Percentiles rank a stretch among this genome's conserved stretches.
Evolutionary conservation across 495 filamentous ascomycete species (phyloP).

Genomic region (Xylaria venustula): DNA sequence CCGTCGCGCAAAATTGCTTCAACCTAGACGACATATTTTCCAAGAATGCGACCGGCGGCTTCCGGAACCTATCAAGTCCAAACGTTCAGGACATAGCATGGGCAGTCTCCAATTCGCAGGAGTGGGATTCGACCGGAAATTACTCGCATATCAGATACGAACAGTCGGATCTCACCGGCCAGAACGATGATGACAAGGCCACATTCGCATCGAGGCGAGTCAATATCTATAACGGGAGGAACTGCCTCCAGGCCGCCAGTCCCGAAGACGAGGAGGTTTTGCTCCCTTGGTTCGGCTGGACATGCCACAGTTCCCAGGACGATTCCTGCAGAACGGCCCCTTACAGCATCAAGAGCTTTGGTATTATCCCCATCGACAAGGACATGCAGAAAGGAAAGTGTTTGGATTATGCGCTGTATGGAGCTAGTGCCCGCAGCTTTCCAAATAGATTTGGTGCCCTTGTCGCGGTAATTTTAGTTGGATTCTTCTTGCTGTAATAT

Average conservation of each 20-base stretch:
- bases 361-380: neutral
- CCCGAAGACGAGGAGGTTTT: neutral
- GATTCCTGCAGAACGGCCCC: neutral
- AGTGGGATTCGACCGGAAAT: neutral
- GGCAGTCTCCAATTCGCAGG: neutral
- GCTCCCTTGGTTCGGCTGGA: conserved; percentile 1
- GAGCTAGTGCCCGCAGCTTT: neutral
- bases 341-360: conserved; percentile 1
- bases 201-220: neutral
- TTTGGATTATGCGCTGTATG: neutral
- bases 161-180: neutral
- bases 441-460: neutral
- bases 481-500: conserved; percentile 5
- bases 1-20: neutral
- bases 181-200: neutral
- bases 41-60: neutral
- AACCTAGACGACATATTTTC: neutral
- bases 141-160: conserved; percentile 4
- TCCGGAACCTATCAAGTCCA: neutral
- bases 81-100: neutral
- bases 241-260: neutral
- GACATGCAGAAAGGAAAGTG: neutral
- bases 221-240: neutral
- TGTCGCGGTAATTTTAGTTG: neutral
- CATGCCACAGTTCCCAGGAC: neutral